Evolutionary conservation across 2,329 filamentous ascomycete species (phyloP).

Genomic region (Epichloe sibirici): DNA sequence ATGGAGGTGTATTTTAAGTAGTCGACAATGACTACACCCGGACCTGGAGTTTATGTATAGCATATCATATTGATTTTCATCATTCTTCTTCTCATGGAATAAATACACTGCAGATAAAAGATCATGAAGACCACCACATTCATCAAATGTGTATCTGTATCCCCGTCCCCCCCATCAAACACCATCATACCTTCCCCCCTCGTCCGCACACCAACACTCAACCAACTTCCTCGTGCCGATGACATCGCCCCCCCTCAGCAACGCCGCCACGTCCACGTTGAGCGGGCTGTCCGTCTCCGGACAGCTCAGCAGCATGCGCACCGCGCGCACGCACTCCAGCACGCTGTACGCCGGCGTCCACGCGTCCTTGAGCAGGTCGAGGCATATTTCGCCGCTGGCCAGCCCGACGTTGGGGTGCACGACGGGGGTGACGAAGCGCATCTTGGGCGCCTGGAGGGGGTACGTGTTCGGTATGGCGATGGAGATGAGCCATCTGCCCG

Average conservation of each 20-base stretch:
- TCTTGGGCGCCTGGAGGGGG: slow-evolving; percentile 63
- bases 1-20: not conserved
- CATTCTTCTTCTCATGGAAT: too few species aligned
- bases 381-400: slow-evolving; percentile 77
- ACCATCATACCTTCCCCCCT: slow-evolving; percentile 24
- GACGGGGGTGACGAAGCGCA: slow-evolving; percentile 72
- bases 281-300: slow-evolving; percentile 65
- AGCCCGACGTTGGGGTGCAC: slow-evolving; percentile 70
- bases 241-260: slow-evolving; percentile 55
- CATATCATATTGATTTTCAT: slow-evolving; percentile 5
- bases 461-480: slow-evolving; percentile 70
- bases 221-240: slow-evolving; percentile 59
- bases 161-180: slow-evolving; percentile 11
- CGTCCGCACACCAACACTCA: slow-evolving; percentile 50
- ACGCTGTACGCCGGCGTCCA: slow-evolving; percentile 86
- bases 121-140: not conserved
- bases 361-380: slow-evolving; percentile 66
- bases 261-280: slow-evolving; percentile 65
- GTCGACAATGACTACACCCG: not conserved
- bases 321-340: slow-evolving; percentile 57
- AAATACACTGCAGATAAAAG: too few species aligned
- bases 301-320: slow-evolving; percentile 51
- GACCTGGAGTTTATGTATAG: slow-evolving; percentile 14
- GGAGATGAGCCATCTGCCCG: slow-evolving; percentile 69
- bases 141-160: not conserved